Evolutionary conservation across 495 filamentous ascomycete species (phyloP), one percentile per base, ranked within the genome.

Genomic region (Mytilinidion resinicola): DNA sequence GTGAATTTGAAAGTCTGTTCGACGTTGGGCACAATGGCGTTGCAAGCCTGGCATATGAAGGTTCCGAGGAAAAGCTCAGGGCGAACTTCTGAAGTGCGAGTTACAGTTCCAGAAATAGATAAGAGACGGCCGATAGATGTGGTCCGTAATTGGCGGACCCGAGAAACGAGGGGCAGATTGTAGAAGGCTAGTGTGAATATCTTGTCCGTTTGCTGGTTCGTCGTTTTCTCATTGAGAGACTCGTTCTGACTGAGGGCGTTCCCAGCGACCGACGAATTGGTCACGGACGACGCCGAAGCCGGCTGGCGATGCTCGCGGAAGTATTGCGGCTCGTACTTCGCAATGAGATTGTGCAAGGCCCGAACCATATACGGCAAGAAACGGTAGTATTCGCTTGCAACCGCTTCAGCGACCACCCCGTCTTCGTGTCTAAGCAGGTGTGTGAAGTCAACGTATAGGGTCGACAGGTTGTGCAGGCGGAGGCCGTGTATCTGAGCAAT

Each of bases 1-100:
- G 91, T 96, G 72, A 96, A 99, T 58, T 89, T 83, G 75, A 99
- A 99, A 3, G 89, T 96, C 73, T 99, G 93, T 76, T 99, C 93
- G 17, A 99, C 84, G 67, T 96, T 93, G 7, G 87, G 82, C 3
- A 93, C 81, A 1, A 90, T 84, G 3, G 82, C 83, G 55, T 84
- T 82, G 71, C 93, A 99, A 53, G 74, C 81, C 69, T 97, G 89
- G 72, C 93, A 99, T 48, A 85, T 82, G 64, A 99, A 99, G 0
- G 93, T 96, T 34, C 87, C 93, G 2, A 96, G 80, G 0, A 88
- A 91, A 25, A 99, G 75, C 72, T 99, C 93, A 0, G 93, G 93
- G 43, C 93, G 82, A 21, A 99, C 92, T 75, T 99, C 93, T 8
- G 92, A 96, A 3, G 93, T 99, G 65, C 93, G 81, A 0, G 93